Conservation (phyloP, 2,329 filamentous ascomycete genomes). For the Emericellopsis cladophorae region DNA sequence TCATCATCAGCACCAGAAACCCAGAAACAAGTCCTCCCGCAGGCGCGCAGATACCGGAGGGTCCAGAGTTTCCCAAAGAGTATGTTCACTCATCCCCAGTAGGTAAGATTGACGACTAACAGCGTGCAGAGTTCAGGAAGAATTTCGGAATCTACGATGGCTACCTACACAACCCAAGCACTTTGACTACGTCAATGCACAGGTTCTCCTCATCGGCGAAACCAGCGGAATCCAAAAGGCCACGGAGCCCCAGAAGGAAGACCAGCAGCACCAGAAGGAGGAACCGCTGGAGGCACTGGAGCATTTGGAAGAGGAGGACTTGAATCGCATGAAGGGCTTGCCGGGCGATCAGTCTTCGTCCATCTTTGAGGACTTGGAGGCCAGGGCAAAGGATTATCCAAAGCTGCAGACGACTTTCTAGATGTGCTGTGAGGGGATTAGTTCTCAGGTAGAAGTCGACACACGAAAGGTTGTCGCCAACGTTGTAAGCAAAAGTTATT, state of each 20-base stretch:
- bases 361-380: constrained; percentile 34
- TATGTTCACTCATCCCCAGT: constrained; percentile 22
- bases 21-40: constrained; percentile 56
- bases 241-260: constrained; percentile 38
- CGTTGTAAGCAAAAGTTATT: too few species aligned
- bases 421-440: neutral
- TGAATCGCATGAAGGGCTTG: constrained; percentile 46
- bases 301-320: constrained; percentile 63
- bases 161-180: constrained; percentile 59
- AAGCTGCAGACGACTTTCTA: constrained; percentile 23
- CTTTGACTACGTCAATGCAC: constrained; percentile 61
- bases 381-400: constrained; percentile 46
- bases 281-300: constrained; percentile 60
- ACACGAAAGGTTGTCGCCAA: too few species aligned
- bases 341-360: constrained; percentile 29
- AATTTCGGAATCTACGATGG: constrained; percentile 66
- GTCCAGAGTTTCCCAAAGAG: constrained; percentile 58
- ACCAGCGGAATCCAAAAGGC: constrained; percentile 43
- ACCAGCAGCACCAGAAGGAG: constrained; percentile 46
- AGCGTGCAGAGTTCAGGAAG: constrained; percentile 46
- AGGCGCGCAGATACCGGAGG: constrained; percentile 48
- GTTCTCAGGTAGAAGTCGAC: too few species aligned
- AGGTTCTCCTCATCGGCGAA: constrained; percentile 70
- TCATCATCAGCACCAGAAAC: constrained; percentile 70
- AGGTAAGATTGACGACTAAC: constrained; percentile 2